Percentiles rank a stretch among this genome's conserved stretches.
Evolutionary conservation across 345 rosid species (phyloP).

Genomic region (Citropsis articulata): DNA sequence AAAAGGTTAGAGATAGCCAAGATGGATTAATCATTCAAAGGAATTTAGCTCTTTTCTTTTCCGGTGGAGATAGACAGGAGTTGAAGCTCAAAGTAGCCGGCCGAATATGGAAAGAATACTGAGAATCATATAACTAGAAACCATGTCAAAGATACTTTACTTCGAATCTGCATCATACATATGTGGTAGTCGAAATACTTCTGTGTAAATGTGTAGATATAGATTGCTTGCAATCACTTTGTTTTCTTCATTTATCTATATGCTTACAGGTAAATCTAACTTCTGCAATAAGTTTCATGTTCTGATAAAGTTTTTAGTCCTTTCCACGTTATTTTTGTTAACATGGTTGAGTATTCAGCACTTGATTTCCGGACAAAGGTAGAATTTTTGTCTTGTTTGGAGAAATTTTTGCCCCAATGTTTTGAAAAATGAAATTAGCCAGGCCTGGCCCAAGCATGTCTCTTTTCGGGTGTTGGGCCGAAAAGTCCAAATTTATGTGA

Average conservation of each 20-base stretch:
- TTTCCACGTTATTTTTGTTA: too few relatives aligned
- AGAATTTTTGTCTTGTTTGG: too few relatives aligned
- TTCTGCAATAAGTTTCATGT: neutral
- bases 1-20: slow-evolving; percentile 53
- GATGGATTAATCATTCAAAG: slow-evolving; percentile 55
- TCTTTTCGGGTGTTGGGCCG: too few relatives aligned
- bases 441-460: too few relatives aligned
- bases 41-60: slow-evolving; percentile 51
- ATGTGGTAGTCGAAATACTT: neutral
- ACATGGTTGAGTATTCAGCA: too few relatives aligned
- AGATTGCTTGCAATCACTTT: neutral
- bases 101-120: slow-evolving; percentile 51
- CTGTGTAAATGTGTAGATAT: slow-evolving; percentile 14
- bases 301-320: neutral
- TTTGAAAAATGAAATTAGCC: too few relatives aligned
- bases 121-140: slow-evolving; percentile 12
- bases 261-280: neutral
- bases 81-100: slow-evolving; percentile 49
- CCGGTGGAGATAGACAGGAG: slow-evolving; percentile 48
- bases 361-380: too few relatives aligned
- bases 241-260: neutral
- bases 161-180: neutral
- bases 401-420: too few relatives aligned
- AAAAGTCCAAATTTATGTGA: too few relatives aligned
- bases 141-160: neutral